A percentile compares a stretch with the other conserved stretches of the same genome.
Conservation (phyloP, 306 rosid species). For the Dryas alaskensis region DNA sequence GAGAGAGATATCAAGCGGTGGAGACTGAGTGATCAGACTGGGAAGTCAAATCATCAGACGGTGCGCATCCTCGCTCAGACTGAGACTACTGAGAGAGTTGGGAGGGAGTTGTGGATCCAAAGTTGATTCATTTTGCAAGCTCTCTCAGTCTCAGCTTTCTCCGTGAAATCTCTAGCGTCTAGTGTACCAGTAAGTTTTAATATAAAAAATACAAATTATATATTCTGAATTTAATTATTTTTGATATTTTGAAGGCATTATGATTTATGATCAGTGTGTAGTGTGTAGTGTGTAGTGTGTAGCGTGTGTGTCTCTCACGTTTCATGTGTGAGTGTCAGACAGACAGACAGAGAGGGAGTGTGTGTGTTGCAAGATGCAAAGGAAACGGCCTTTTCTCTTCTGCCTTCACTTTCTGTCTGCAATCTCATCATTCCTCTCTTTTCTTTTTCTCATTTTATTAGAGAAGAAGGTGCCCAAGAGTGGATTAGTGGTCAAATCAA, state of each 20-base stretch:
- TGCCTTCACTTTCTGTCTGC: slow-evolving; percentile 32
- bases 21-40: background rate
- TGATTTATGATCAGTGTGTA: background rate
- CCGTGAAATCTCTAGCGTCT: background rate
- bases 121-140: slow-evolving; percentile 4
- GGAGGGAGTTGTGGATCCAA: slow-evolving; percentile 15
- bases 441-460: background rate
- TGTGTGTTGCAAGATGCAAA: slow-evolving; percentile 14
- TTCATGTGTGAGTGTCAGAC: slow-evolving; percentile 23
- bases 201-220: background rate
- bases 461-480: background rate
- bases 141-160: background rate
- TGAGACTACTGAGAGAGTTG: background rate
- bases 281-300: slow-evolving; percentile 21
- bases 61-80: slow-evolving; percentile 19
- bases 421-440: slow-evolving; percentile 34
- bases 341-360: background rate
- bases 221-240: background rate
- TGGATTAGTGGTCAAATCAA: background rate
- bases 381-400: slow-evolving; percentile 33
- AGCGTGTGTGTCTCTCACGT: slow-evolving; percentile 23
- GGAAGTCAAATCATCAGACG: slow-evolving; percentile 9
- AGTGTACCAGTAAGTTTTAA: slow-evolving; percentile 5
- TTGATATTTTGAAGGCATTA: slow-evolving; percentile 5
- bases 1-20: slow-evolving; percentile 9